Evolutionary conservation across 1,284 basidiomycete genomes (phyloP), one percentile per base, ranked within the genome.

Genomic region (Ganoderma sinense): DNA sequence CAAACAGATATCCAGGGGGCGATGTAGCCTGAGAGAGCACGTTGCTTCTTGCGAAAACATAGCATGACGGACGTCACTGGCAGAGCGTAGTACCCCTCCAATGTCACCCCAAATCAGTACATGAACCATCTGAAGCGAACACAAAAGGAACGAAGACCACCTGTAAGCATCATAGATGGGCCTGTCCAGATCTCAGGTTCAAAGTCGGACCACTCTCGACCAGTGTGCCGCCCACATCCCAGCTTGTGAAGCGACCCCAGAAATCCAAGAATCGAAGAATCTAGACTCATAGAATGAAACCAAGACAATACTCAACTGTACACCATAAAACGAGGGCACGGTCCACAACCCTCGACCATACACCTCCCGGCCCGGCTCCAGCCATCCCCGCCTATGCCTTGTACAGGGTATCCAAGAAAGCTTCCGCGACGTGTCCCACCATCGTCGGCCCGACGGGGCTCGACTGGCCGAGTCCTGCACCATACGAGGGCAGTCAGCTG

Each of bases 391-490:
- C 16, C 36, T 79, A 94, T 23, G 92, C 92, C 82, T 94, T 92
- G 83, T 96, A 97, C 76, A 96, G 75, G 53, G 93, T 86, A 80
- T 97, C 95, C 77, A 97, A 82, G 83, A 95, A 97, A 26, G 90
- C 87, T 41, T 89, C 88, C 5, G 95, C 94, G 65, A 99, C 80
- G 77, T 95, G 87, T n/a, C 89, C 90, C 13, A 98, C 93, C 79
- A 99, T 90, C n/a, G 89, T 88, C 1, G 95, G 94, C 3, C 97
- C 97, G 11, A 96, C 92, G 4, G 92, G 90, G 71, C 93, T 97
- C 65, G 93, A 95, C 60, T 91, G 89, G 23, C 97, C 97, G 16
- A 99, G 84, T 69, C 97, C 97, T 96, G 74, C 18, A 29, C 11
- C 73, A 36, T 26, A 65, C 66, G 62, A 67, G 69, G 67, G 43